These are phyloP conservation scores for Heteromeles arbutifolia DNA, from an alignment of 306 rosid genomes.

Conservation along the genomic window DNA sequence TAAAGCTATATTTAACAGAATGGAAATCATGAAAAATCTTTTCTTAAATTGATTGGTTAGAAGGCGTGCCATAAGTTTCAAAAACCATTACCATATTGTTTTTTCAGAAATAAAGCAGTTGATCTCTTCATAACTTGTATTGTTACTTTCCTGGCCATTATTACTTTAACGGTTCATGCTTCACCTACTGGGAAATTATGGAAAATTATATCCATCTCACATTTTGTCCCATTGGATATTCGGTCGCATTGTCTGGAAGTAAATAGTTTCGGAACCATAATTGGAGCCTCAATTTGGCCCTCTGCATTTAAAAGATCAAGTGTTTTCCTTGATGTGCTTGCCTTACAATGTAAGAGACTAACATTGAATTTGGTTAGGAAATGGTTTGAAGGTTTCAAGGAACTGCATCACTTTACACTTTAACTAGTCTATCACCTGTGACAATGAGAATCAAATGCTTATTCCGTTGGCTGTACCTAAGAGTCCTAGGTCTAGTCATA, in stretches of 20 bases:
- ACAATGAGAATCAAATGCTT: not conserved
- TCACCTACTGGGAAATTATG: not conserved
- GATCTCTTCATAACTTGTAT: not conserved
- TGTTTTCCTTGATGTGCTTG: not conserved
- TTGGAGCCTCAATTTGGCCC: not conserved
- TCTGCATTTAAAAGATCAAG: not conserved
- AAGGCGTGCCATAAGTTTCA: too few species aligned
- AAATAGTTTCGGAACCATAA: not conserved
- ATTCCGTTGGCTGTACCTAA: not conserved
- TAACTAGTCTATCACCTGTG: not conserved
- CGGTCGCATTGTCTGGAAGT: not conserved
- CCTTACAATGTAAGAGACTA: not conserved
- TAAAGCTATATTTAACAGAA: not conserved
- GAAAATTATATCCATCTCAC: not conserved
- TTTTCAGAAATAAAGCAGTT: not conserved
- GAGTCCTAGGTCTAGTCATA: not conserved
- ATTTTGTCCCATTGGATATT: not conserved
- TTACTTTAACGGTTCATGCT: not conserved
- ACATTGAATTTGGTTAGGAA: not conserved
- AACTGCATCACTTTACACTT: not conserved
- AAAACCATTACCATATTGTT: not conserved
- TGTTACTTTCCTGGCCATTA: not conserved
- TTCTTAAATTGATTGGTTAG: not conserved
- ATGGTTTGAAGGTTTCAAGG: not conserved
- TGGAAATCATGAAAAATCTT: not conserved